Conservation (phyloP, 1,284 basidiomycete species). For the Mycosarcoma maydis region DNA sequence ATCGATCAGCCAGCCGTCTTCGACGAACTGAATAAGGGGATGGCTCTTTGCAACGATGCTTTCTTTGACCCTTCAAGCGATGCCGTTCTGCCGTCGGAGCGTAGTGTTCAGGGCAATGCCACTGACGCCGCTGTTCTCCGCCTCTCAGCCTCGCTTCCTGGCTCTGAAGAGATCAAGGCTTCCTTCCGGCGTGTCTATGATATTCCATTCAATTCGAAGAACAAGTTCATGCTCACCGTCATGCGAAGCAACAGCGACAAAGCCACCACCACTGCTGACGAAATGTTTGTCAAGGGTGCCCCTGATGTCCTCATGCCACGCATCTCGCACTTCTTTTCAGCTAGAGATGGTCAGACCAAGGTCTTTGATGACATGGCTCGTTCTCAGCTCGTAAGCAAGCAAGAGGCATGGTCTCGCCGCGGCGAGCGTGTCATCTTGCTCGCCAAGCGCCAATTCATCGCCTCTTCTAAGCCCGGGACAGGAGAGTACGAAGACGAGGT, state of each 20-base stretch:
- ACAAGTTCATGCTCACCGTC: constrained; percentile 75
- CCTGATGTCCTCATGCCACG: constrained; percentile 68
- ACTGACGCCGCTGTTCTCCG: constrained; percentile 75
- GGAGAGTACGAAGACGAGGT: constrained; percentile 32
- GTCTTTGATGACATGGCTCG: constrained; percentile 21
- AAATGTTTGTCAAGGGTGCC: constrained; percentile 57
- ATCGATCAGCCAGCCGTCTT: constrained; percentile 37
- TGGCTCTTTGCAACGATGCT: constrained; percentile 75
- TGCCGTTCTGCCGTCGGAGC: constrained; percentile 22
- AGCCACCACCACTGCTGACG: constrained; percentile 53
- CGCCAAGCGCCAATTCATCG: constrained; percentile 67
- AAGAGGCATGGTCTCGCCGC: constrained; percentile 70
- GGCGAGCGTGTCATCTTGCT: constrained; percentile 75
- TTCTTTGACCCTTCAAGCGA: constrained; percentile 69
- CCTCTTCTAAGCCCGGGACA: constrained; percentile 18
- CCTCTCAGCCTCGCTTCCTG: constrained; percentile 71
- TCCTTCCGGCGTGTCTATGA: constrained; percentile 68
- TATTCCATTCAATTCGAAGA: constrained; percentile 74
- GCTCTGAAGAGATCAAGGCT: constrained; percentile 60
- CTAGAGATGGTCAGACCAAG: constrained; percentile 28
- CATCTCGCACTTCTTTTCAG: constrained; percentile 36
- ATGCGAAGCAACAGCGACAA: constrained; percentile 64
- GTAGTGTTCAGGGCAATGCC: constrained; percentile 74
- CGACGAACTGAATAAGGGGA: constrained; percentile 67
- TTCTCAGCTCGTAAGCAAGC: constrained; percentile 28